These are phyloP conservation scores for Dissoconium aciculare DNA, from an alignment of 2,329 filamentous ascomycete genomes.

Conservation along the genomic window DNA sequence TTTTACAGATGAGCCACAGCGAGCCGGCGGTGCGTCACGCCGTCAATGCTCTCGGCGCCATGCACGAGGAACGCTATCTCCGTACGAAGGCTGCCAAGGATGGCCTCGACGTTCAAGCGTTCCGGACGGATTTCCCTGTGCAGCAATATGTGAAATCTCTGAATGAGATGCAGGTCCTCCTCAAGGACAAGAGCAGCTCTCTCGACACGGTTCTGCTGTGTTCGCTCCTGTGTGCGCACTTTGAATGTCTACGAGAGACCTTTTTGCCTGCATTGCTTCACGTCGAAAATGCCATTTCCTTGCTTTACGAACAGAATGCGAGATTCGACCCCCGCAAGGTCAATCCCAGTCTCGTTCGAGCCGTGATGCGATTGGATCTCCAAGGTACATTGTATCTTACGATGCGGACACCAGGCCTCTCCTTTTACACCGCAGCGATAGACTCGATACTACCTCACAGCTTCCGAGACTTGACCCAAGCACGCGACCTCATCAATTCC, in stretches of 20 bases:
- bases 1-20: conserved; percentile 19
- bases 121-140: conserved; percentile 16
- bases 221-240: conserved; percentile 21
- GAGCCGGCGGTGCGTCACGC: conserved; percentile 22
- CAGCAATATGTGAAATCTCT: conserved; percentile 22
- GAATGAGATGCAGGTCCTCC: conserved; percentile 16
- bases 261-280: conserved; percentile 22
- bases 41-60: conserved; percentile 20
- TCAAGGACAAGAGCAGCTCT: conserved; percentile 11
- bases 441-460: conserved; percentile 16
- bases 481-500: conserved; percentile 17
- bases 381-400: conserved; percentile 18
- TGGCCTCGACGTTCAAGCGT: conserved; percentile 11
- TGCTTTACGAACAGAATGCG: conserved; percentile 13
- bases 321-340: conserved; percentile 14
- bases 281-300: conserved; percentile 20
- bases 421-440: conserved; percentile 16
- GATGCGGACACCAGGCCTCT: conserved; percentile 17
- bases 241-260: conserved; percentile 21
- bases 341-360: conserved; percentile 16
- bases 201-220: conserved; percentile 20
- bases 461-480: conserved; percentile 18
- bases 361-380: conserved; percentile 21
- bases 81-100: conserved; percentile 7
- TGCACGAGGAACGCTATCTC: conserved; percentile 19